A percentile compares a stretch with the other conserved stretches of the same genome.
phyloP scores from a whole-genome alignment of 176 grass and related monocot genomes.

The Secale cereale region DNA sequence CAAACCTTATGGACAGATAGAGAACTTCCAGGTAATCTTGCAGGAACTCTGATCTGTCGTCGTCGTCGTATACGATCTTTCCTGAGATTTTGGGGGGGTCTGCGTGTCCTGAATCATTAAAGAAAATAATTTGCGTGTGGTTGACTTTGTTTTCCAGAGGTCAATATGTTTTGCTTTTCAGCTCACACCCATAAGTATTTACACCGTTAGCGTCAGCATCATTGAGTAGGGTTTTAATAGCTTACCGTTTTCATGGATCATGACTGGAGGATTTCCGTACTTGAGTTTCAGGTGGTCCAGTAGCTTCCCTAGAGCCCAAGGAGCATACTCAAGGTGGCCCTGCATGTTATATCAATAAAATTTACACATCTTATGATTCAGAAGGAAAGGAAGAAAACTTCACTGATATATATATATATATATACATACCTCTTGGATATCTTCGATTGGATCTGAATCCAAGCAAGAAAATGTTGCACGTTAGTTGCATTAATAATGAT shows the following conservation, averaged over 20 bases:
- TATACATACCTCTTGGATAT: background rate
- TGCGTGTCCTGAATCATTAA: constrained; percentile 9
- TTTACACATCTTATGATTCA: background rate
- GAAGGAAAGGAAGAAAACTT: background rate
- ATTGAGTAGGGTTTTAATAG: no score
- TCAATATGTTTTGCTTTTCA: background rate
- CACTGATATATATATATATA: background rate
- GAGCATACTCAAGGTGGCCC: background rate
- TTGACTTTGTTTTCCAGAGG: no score
- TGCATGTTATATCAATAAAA: background rate
- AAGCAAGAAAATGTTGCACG: background rate
- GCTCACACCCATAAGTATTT: background rate
- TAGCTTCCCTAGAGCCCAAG: constrained; percentile 76
- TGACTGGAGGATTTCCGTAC: constrained; percentile 59
- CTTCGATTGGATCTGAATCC: background rate
- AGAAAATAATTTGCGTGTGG: background rate
- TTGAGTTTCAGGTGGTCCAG: constrained; percentile 61
- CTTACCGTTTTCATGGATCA: constrained; percentile 88
- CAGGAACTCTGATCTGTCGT: constrained; percentile 33
- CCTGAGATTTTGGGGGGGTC: background rate
- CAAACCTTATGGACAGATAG: constrained; percentile 20
- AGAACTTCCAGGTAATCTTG: constrained; percentile 42
- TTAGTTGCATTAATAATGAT: background rate
- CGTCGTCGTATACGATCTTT: constrained; percentile 18
- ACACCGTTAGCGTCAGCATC: background rate